These are phyloP conservation scores for Eremochloa ophiuroides DNA, from an alignment of 176 grass and related monocot genomes.

Conservation along the genomic window DNA sequence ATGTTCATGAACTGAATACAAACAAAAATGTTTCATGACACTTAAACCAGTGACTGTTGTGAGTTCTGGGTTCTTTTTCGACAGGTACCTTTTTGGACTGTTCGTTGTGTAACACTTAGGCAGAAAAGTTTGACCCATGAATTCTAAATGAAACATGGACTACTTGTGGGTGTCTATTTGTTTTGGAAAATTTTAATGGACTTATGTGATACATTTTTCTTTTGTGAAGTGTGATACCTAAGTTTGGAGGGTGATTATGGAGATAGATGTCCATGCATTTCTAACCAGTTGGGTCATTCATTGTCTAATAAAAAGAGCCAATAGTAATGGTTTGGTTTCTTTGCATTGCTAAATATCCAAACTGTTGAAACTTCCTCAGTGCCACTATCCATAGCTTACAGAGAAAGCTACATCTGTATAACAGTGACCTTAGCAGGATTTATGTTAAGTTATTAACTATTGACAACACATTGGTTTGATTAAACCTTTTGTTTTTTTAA, in stretches of 20 bases:
- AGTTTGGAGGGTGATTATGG: not conserved
- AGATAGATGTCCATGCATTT: not conserved
- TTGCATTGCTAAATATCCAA: not conserved
- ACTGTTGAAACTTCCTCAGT: no score
- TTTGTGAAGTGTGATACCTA: not conserved
- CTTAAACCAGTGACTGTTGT: slow-evolving; percentile 1
- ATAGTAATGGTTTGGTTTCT: not conserved
- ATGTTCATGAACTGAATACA: not conserved
- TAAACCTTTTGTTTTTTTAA: not conserved
- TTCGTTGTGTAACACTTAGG: not conserved
- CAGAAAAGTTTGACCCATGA: not conserved
- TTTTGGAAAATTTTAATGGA: not conserved
- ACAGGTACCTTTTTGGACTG: not conserved
- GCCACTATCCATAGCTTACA: no score
- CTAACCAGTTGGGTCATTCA: not conserved
- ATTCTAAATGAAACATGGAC: not conserved
- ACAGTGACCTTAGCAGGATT: not conserved
- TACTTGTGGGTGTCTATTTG: not conserved
- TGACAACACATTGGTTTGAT: not conserved
- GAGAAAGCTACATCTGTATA: not conserved
- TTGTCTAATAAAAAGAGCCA: not conserved
- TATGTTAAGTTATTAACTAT: not conserved
- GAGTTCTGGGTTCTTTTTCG: not conserved
- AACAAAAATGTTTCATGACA: not conserved
- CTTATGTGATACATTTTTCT: not conserved